Percentiles rank a stretch among this genome's conserved stretches.
These are phyloP conservation scores for Aspergillus fischeri DNA, from an alignment of 2,329 filamentous ascomycete genomes.

Conservation along the genomic window DNA sequence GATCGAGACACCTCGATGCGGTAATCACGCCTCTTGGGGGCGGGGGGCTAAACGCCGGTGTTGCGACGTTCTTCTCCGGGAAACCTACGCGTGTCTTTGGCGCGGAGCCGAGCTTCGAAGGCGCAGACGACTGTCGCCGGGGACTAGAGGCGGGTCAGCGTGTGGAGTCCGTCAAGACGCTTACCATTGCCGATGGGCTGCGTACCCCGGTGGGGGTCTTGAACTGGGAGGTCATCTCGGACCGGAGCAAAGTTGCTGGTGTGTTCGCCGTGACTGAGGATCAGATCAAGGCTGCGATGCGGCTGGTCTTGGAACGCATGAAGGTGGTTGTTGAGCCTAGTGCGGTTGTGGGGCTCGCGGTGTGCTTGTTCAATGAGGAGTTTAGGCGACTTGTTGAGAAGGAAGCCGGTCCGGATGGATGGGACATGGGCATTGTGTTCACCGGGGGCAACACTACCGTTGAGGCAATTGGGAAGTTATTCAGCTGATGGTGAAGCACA, in stretches of 20 bases:
- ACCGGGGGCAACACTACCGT: slow-evolving; percentile 64
- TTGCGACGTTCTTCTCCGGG: slow-evolving; percentile 67
- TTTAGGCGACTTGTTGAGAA: slow-evolving; percentile 62
- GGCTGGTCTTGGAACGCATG: slow-evolving; percentile 76
- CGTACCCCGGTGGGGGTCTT: slow-evolving; percentile 73
- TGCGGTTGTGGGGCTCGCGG: slow-evolving; percentile 77
- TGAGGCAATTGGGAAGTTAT: slow-evolving; percentile 56
- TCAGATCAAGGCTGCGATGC: slow-evolving; percentile 73
- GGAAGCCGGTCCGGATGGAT: slow-evolving; percentile 66
- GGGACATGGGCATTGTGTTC: slow-evolving; percentile 63
- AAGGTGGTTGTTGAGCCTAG: slow-evolving; percentile 91
- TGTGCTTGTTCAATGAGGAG: slow-evolving; percentile 78
- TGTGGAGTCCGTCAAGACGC: slow-evolving; percentile 64
- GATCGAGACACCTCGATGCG: slow-evolving; percentile 51
- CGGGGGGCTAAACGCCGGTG: slow-evolving; percentile 80
- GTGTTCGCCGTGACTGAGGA: slow-evolving; percentile 75
- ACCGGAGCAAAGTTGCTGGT: slow-evolving; percentile 63
- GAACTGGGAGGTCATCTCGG: slow-evolving; percentile 74
- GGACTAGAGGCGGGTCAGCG: slow-evolving; percentile 63
- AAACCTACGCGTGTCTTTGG: slow-evolving; percentile 77
- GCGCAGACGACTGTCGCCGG: slow-evolving; percentile 75
- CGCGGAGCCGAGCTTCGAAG: slow-evolving; percentile 76
- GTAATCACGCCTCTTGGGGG: slow-evolving; percentile 83
- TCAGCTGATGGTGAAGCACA: slow-evolving; percentile 20
- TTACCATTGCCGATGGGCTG: slow-evolving; percentile 86